Percentiles rank a stretch among this genome's conserved stretches.
Conservation (phyloP, 257 asterid species). For the Rubia yunnanensis region DNA sequence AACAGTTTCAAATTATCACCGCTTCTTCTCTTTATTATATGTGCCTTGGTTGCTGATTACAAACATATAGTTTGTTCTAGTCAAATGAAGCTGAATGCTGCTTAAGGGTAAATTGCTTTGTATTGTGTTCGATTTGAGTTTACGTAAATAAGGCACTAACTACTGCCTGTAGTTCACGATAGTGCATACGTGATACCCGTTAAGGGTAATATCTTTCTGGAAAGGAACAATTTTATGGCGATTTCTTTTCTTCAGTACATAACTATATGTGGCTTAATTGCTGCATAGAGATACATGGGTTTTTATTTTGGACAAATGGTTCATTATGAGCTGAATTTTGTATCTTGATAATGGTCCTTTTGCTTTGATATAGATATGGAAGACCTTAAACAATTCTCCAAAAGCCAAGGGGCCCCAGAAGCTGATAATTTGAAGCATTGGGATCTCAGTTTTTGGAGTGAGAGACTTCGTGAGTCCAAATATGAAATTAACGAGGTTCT, state of each 20-base stretch:
- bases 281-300: background rate
- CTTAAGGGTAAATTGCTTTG: background rate
- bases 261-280: background rate
- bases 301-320: background rate
- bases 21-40: background rate
- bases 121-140: background rate
- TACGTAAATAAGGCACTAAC: background rate
- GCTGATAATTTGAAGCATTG: constrained; percentile 75
- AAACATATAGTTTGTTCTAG: background rate
- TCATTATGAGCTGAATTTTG: background rate
- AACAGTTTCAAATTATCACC: background rate
- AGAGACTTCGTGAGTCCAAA: constrained; percentile 90
- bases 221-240: background rate
- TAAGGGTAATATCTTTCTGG: background rate
- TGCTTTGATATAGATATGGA: constrained; percentile 54
- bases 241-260: background rate
- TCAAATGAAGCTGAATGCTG: background rate
- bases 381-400: constrained; percentile 65
- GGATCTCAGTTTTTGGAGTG: constrained; percentile 90
- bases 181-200: background rate
- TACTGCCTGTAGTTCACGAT: background rate
- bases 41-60: too few relatives aligned
- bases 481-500: constrained; percentile 87
- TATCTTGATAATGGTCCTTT: constrained; percentile 11
- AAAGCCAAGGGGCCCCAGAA: constrained; percentile 77